Evolutionary conservation across 768 basidiomycete species (phyloP).

Genomic region (Postia placenta): DNA sequence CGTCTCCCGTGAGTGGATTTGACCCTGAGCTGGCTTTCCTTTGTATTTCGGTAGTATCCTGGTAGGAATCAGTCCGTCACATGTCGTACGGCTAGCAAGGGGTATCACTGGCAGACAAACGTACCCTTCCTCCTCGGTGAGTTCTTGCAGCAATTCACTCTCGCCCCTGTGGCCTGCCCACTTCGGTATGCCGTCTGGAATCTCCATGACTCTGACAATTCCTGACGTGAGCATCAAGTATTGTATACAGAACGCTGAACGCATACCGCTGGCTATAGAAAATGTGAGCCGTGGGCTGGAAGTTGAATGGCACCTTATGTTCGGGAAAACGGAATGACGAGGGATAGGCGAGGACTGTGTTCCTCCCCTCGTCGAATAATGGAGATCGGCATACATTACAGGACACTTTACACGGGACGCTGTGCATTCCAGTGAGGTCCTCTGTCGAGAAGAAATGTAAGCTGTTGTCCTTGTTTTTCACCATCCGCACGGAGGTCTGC

Average conservation of each 20-base stretch:
- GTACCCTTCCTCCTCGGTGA: constrained; percentile 19
- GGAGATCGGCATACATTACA: constrained; percentile 26
- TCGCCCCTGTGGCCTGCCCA: constrained; percentile 25
- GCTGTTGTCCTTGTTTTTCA: constrained; percentile 21
- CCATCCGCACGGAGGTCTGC: constrained; percentile 26
- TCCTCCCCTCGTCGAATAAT: constrained; percentile 28
- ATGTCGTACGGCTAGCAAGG: too few species aligned
- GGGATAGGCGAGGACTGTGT: constrained; percentile 27
- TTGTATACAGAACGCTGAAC: background rate
- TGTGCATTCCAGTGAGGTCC: constrained; percentile 14
- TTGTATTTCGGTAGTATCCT: constrained; percentile 18
- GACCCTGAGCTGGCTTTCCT: constrained; percentile 21
- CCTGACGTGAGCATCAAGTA: background rate
- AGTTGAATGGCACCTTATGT: constrained; percentile 19
- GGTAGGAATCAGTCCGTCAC: too few species aligned
- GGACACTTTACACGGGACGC: constrained; percentile 30
- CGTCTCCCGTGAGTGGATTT: constrained; percentile 18
- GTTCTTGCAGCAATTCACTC: constrained; percentile 21
- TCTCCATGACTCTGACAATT: constrained; percentile 21
- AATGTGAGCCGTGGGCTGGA: constrained; percentile 25
- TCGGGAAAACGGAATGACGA: constrained; percentile 23
- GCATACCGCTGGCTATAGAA: constrained; percentile 22
- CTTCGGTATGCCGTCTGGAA: constrained; percentile 24
- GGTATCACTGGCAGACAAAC: constrained; percentile 1
- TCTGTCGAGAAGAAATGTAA: constrained; percentile 28